Base-by-base conservation (phyloP, 257 asterid genomes). In the Ocimum tenuiflorum region DNA sequence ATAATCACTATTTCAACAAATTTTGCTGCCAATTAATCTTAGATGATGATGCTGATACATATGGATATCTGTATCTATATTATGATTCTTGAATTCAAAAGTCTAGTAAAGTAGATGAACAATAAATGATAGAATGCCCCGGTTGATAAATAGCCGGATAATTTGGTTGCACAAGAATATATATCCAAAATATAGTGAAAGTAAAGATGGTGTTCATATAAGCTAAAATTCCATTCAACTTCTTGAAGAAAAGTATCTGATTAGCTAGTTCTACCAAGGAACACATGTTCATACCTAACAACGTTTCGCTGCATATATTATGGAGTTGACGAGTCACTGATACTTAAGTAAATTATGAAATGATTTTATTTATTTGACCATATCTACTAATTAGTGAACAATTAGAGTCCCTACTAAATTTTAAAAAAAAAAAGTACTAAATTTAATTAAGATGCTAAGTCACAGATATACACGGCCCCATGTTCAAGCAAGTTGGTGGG, bases 71-170 rank as follows among this genome's bases (percentile, higher is more conserved):
- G 4, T 27, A 1, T 27, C 17, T 15, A 33, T 52, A 52, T 52
- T 24, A 9, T 36, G 24, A 33, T 22, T 10, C 36, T 19, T 39
- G 57, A 13, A 31, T 24, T 41, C 20, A 12, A 43, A 56, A 46
- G 65, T 12, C 38, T 11, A 24, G 17, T 0, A 65, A 65, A 1
- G 70, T 46, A 45, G 55, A 41, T 41, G 33, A 11, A 15, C 14
- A n/a, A 43, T 46, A 18, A 63, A 53, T 51, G 47, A 63, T 33
- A 15, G 53, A 20, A 29, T 60, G 47, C 47, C 6, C 20, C 31
- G 51, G 63, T 52, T 51, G 53, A 43, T 60, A 22, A 20, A 60
- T 60, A 12, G 52, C 66, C 66, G 66, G 41, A 41, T 60, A 20
- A 17, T 13, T 41, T 20, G 52, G 52, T 58, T 39, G 13, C 1